Conservation (phyloP, 345 rosid species). For the Eucalyptus erythrocorys region DNA sequence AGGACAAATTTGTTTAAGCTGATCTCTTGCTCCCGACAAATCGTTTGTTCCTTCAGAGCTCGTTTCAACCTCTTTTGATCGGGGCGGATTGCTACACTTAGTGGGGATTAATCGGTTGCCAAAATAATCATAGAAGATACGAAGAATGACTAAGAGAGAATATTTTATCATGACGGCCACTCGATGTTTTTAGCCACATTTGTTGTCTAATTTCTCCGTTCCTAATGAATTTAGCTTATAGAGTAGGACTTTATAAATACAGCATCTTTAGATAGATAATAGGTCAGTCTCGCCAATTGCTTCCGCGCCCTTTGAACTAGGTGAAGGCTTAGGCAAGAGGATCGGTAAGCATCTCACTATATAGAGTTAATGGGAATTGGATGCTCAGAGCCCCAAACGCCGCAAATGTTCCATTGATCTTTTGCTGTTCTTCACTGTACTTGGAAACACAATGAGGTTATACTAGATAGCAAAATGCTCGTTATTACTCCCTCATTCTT, state of each 20-base stretch:
- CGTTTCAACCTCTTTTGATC: background rate
- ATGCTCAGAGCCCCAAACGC: background rate
- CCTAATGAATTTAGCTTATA: background rate
- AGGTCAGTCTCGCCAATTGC: background rate
- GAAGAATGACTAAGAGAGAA: background rate
- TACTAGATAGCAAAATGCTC: background rate
- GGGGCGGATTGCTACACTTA: background rate
- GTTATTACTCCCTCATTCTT: background rate
- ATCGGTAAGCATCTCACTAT: background rate
- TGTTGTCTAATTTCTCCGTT: background rate
- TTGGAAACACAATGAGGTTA: background rate
- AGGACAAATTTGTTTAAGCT: background rate
- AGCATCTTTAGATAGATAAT: background rate
- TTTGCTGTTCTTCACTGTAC: background rate
- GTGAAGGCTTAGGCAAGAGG: background rate
- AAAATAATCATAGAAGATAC: background rate
- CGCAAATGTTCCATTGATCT: background rate
- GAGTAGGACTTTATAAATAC: background rate
- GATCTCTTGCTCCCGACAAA: background rate
- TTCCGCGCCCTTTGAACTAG: background rate
- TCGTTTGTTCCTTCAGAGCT: background rate
- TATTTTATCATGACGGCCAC: background rate
- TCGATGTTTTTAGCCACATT: background rate
- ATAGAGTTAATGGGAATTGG: background rate
- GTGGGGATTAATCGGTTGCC: background rate